phyloP scores from a whole-genome alignment of 352 stramenopile genomes.

The Phytophthora pini region DNA sequence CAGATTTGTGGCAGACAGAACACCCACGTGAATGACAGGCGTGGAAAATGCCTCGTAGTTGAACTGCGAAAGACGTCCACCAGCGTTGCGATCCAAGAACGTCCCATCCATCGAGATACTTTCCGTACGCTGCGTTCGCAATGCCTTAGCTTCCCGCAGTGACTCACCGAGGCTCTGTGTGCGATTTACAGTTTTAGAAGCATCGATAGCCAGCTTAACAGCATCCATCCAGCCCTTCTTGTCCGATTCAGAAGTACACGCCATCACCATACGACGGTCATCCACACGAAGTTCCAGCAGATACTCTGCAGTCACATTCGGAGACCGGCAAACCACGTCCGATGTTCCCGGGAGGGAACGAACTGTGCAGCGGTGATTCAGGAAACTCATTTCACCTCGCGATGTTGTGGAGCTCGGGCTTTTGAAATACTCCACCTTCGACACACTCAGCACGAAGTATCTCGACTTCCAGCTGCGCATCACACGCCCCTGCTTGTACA shows the following conservation, averaged over 20 bases:
- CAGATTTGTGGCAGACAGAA: slow-evolving; percentile 84
- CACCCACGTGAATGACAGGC: slow-evolving; percentile 79
- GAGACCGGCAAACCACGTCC: slow-evolving; percentile 77
- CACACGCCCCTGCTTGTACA: slow-evolving; percentile 88
- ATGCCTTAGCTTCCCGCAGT: slow-evolving; percentile 53
- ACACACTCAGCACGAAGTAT: slow-evolving; percentile 89
- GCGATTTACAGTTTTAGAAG: slow-evolving; percentile 81
- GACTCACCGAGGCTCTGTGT: slow-evolving; percentile 64
- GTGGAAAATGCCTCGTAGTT: slow-evolving; percentile 87
- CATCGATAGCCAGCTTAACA: slow-evolving; percentile 85
- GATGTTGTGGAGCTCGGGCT: slow-evolving; percentile 80
- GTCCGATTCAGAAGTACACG: slow-evolving; percentile 83
- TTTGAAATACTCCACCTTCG: slow-evolving; percentile 88
- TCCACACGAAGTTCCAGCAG: slow-evolving; percentile 79
- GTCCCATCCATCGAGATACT: slow-evolving; percentile 74
- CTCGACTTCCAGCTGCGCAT: slow-evolving; percentile 89
- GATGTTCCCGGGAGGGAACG: slow-evolving; percentile 65
- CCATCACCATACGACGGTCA: slow-evolving; percentile 84
- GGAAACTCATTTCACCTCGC: slow-evolving; percentile 81
- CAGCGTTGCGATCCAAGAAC: slow-evolving; percentile 73
- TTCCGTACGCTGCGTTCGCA: slow-evolving; percentile 70
- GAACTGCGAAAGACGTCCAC: slow-evolving; percentile 82
- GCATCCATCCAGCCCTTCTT: slow-evolving; percentile 90
- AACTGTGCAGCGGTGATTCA: slow-evolving; percentile 81
- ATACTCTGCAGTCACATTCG: slow-evolving; percentile 74